A percentile compares a stretch with the other conserved stretches of the same genome.
Evolutionary conservation across 1,284 basidiomycete genomes (phyloP).

Genomic region (Bondarzewia mesenterica): DNA sequence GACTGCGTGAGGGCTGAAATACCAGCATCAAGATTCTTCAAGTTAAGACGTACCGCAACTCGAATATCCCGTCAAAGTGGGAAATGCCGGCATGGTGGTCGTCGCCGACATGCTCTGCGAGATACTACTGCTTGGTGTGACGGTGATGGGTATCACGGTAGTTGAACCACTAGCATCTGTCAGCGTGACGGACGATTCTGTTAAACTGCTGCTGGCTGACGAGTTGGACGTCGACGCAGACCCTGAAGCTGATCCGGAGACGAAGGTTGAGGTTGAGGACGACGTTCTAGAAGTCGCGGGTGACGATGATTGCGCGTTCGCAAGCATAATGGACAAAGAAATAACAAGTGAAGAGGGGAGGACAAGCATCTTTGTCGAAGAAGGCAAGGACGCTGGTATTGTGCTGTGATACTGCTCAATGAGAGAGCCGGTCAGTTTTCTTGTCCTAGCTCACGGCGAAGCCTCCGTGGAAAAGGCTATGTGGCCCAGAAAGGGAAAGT

Average conservation of each 20-base stretch:
- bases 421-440: no score
- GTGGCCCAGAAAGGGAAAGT: no score
- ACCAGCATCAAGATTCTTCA: neutral
- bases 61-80: slow-evolving; percentile 6
- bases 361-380: neutral
- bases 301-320: slow-evolving; percentile 1
- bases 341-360: slow-evolving; percentile 2
- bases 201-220: slow-evolving; percentile 1
- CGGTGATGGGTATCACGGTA: slow-evolving; percentile 13
- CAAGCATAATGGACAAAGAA: neutral
- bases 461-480: no score
- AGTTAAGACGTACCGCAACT: slow-evolving; percentile 10
- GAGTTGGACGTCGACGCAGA: neutral
- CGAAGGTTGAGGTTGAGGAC: neutral
- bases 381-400: neutral
- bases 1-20: neutral
- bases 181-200: slow-evolving; percentile 8
- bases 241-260: no score
- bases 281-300: neutral
- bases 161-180: slow-evolving; percentile 11
- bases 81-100: slow-evolving; percentile 8
- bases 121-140: slow-evolving; percentile 3
- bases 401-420: no score
- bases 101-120: neutral
- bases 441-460: no score